Evolutionary conservation across 106 monocot species (phyloP).

Genomic region (Acorus calamus): DNA sequence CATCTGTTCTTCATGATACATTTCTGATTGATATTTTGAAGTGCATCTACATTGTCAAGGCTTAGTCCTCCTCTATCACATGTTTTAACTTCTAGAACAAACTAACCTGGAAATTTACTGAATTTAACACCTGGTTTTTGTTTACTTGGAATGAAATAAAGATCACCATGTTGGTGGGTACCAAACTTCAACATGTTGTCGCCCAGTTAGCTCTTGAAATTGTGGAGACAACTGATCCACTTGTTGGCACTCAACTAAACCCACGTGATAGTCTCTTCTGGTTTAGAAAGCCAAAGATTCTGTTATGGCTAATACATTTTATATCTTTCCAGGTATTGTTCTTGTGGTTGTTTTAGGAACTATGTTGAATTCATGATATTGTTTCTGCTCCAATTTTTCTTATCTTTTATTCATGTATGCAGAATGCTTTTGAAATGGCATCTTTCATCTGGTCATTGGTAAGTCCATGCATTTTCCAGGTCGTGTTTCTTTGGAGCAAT

Average conservation of each 20-base stretch:
- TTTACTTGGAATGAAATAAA: not conserved
- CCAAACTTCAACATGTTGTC: constrained; percentile 4
- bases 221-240: not conserved
- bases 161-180: constrained; percentile 2
- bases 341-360: not conserved
- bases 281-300: not conserved
- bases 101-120: too few relatives aligned
- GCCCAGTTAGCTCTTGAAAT: constrained; percentile 3
- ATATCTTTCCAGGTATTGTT: constrained; percentile 3
- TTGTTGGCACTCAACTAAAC: not conserved
- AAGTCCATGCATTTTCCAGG: not conserved
- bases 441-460: constrained; percentile 9
- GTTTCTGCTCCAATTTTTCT: too few relatives aligned
- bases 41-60: too few relatives aligned
- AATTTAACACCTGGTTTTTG: not conserved
- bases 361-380: not conserved
- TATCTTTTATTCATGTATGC: not conserved
- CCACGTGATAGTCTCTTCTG: constrained; percentile 7
- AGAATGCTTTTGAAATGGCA: constrained; percentile 8
- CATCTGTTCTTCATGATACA: too few relatives aligned
- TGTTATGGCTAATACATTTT: constrained; percentile 6
- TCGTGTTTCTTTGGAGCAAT: too few relatives aligned
- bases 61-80: too few relatives aligned
- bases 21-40: too few relatives aligned
- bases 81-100: not conserved